These are phyloP conservation scores for Aspergillus steynii DNA, from an alignment of 495 filamentous ascomycete genomes.

Conservation along the genomic window DNA sequence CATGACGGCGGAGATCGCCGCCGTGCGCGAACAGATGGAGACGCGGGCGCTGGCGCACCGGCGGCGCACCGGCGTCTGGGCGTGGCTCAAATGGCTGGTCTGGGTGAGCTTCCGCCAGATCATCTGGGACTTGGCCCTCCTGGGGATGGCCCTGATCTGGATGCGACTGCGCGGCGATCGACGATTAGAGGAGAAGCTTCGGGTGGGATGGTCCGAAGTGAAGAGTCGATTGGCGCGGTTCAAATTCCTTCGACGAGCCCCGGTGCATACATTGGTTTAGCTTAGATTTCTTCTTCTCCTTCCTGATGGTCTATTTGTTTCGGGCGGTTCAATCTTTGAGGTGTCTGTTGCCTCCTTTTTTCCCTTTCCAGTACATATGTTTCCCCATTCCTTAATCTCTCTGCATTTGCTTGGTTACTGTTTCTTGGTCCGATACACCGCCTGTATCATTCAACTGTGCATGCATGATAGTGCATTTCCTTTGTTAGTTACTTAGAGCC, in stretches of 20 bases:
- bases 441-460: not conserved
- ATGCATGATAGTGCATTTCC: slow-evolving; percentile 2
- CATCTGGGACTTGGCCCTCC: slow-evolving; percentile 65
- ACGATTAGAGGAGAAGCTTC: slow-evolving; percentile 74
- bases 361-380: slow-evolving; percentile 21
- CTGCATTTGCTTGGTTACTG: slow-evolving; percentile 4
- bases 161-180: slow-evolving; percentile 75
- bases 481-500: slow-evolving; percentile 14
- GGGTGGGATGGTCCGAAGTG: slow-evolving; percentile 59
- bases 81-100: slow-evolving; percentile 74
- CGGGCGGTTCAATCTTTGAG: not conserved
- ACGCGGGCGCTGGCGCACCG: slow-evolving; percentile 42
- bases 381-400: not conserved
- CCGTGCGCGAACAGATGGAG: slow-evolving; percentile 90
- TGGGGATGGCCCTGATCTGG: slow-evolving; percentile 73
- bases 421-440: slow-evolving; percentile 3
- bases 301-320: slow-evolving; percentile 1
- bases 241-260: slow-evolving; percentile 28
- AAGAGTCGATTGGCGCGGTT: slow-evolving; percentile 60
- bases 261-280: slow-evolving; percentile 3
- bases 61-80: slow-evolving; percentile 55
- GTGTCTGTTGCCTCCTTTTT: not conserved
- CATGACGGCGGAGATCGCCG: slow-evolving; percentile 90
- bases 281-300: not conserved
- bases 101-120: slow-evolving; percentile 74